Base-by-base conservation (phyloP, 345 rosid genomes). In the Syzygium aqueum region DNA sequence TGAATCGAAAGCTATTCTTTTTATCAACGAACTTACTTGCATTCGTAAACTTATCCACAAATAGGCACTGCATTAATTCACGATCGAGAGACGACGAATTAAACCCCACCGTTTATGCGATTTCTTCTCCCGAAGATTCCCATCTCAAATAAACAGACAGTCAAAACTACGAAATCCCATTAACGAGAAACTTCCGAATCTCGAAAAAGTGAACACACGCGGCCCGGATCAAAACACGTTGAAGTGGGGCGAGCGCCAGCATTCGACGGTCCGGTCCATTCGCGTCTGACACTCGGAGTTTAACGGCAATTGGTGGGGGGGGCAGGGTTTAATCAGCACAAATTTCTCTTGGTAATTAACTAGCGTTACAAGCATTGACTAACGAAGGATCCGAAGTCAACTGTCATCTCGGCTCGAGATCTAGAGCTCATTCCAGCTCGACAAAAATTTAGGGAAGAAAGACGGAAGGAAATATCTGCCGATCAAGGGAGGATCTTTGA, bases 211-310 rank as follows among this genome's bases (percentile, higher is more conserved):
- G 13, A n/a, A n/a, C n/a, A 27, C 2, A 33, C 4, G 11, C 33
- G 11, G 6, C 2, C 0, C 3, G 3, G 0, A 59, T 27, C 16
- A 0, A 59, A 59, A 27, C 30, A 14, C 27, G 4, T 1, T 15
- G n/a, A 61, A 27, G 33, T 43, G 67, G 33, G 6, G 1, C 7
- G 33, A 61, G 67, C 33, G 3, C 17, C n/a, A 11, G 17, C 17
- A n/a, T 61, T 8, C 17, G 6, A 28, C 37, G 37, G 19, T 63
- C 33, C 40, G 5, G 37, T 63, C 37, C 21, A 63, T 7, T 63
- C 14, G 10, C 11, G 28, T 14, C 2, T 0, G 15, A 3, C 1
- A 0, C 37, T 63, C 11, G 5, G 11, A 63, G 77, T 14, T 14
- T 0, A 3, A 15, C 21, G 0, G 37, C 37, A 28, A 27, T 11